These are phyloP conservation scores for Neoboletus magnificus DNA, from an alignment of 768 basidiomycete species.

Conservation along the genomic window DNA sequence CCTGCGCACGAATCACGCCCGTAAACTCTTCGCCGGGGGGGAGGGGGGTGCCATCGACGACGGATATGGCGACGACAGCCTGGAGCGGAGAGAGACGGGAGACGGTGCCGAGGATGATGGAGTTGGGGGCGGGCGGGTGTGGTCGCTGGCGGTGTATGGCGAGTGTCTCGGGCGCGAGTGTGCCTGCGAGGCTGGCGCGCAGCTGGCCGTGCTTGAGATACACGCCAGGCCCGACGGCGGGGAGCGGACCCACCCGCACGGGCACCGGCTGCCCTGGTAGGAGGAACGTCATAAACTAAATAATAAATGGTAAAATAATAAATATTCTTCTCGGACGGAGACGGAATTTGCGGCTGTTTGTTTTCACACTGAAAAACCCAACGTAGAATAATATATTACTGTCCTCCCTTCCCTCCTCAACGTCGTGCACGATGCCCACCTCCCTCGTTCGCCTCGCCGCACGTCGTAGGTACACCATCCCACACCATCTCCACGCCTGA, in stretches of 20 bases:
- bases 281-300: slow-evolving; percentile 37
- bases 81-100: slow-evolving; percentile 82
- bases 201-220: slow-evolving; percentile 62
- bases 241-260: slow-evolving; percentile 50
- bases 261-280: slow-evolving; percentile 80
- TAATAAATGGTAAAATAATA: background rate
- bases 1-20: slow-evolving; percentile 84
- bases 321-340: slow-evolving; percentile 15
- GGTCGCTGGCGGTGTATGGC: slow-evolving; percentile 65
- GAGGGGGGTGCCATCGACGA: slow-evolving; percentile 83
- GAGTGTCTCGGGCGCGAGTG: slow-evolving; percentile 48
- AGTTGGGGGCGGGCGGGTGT: slow-evolving; percentile 68
- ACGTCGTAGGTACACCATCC: slow-evolving; percentile 51
- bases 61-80: slow-evolving; percentile 77
- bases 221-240: slow-evolving; percentile 61
- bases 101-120: slow-evolving; percentile 78
- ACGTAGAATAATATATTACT: slow-evolving; percentile 14
- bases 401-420: slow-evolving; percentile 12
- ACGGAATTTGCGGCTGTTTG: slow-evolving; percentile 30
- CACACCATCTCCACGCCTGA: background rate
- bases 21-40: slow-evolving; percentile 84
- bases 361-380: slow-evolving; percentile 20
- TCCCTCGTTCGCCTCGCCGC: slow-evolving; percentile 62
- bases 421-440: slow-evolving; percentile 48
- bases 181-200: slow-evolving; percentile 70